These are phyloP conservation scores for Neophaeococcomyces aloes DNA, from an alignment of 2,329 filamentous ascomycete genomes.

Conservation along the genomic window DNA sequence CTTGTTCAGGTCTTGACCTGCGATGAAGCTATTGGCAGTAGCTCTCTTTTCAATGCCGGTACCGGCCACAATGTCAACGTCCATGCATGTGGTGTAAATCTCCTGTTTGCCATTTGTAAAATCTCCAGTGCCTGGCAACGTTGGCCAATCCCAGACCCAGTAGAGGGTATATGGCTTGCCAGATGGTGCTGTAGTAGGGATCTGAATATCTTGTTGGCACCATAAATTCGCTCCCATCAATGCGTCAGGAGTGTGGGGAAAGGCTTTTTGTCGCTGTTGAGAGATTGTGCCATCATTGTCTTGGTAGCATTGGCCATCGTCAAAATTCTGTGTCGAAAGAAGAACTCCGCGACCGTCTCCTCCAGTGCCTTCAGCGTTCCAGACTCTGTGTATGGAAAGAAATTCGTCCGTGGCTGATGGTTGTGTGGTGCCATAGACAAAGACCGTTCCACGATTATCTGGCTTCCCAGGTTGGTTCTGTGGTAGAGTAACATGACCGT, in stretches of 20 bases:
- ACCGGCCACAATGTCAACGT: conserved; percentile 32
- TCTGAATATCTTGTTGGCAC: conserved; percentile 71
- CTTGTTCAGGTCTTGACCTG: conserved; percentile 28
- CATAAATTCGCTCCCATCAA: conserved; percentile 51
- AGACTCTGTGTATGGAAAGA: conserved; percentile 57
- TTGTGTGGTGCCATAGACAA: conserved; percentile 59
- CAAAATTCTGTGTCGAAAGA: conserved; percentile 67
- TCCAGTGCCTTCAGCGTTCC: conserved; percentile 70
- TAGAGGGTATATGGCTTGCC: conserved; percentile 68
- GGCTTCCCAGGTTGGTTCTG: conserved; percentile 50
- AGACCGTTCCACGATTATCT: conserved; percentile 58
- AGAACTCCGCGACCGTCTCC: conserved; percentile 69
- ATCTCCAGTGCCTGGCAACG: conserved; percentile 30
- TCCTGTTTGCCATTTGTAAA: conserved; percentile 35
- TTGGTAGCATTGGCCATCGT: conserved; percentile 87
- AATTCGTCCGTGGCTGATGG: conserved; percentile 50
- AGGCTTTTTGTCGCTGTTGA: conserved; percentile 45
- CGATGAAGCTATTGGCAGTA: conserved; percentile 22
- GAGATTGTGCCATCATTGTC: conserved; percentile 53
- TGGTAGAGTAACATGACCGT: conserved; percentile 61
- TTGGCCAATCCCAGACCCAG: conserved; percentile 96
- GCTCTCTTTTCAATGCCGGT: conserved; percentile 11
- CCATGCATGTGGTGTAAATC: conserved; percentile 41
- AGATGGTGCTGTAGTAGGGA: conserved; percentile 56
- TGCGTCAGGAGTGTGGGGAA: conserved; percentile 42